Conservation (phyloP, 129 eudicot genomes). For the Saposhnikovia divaricata region DNA sequence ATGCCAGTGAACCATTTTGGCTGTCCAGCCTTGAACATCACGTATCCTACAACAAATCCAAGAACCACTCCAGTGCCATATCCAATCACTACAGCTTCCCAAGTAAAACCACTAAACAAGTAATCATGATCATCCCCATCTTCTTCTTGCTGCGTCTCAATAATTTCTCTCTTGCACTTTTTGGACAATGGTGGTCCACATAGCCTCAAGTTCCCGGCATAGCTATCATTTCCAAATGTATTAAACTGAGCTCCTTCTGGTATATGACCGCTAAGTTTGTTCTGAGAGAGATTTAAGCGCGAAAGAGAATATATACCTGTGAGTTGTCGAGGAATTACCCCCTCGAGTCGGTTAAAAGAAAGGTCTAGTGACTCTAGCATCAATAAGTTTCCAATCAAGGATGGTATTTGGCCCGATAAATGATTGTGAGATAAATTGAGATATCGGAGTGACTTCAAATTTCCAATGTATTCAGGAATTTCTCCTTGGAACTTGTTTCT, state of each 20-base stretch:
- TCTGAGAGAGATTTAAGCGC: neutral
- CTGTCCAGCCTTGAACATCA: neutral
- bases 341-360: neutral
- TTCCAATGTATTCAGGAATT: neutral
- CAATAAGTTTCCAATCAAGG: neutral
- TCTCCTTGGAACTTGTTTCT: neutral
- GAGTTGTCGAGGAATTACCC: neutral
- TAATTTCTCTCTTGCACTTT: neutral
- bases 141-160: neutral
- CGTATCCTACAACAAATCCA: constrained; percentile 4
- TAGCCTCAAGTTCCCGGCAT: neutral
- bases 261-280: neutral
- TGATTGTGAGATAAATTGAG: neutral
- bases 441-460: neutral
- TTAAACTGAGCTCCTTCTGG: constrained; percentile 6
- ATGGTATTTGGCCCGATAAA: neutral
- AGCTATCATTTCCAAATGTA: neutral
- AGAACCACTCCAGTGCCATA: neutral
- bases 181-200: constrained; percentile 2
- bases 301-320: neutral
- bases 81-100: constrained; percentile 11
- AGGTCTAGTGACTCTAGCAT: neutral
- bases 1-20: neutral
- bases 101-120: constrained; percentile 3
- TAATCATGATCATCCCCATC: constrained; percentile 4